Base-by-base conservation (phyloP, 805 yeast genomes). In the Teunomyces cretensis region DNA sequence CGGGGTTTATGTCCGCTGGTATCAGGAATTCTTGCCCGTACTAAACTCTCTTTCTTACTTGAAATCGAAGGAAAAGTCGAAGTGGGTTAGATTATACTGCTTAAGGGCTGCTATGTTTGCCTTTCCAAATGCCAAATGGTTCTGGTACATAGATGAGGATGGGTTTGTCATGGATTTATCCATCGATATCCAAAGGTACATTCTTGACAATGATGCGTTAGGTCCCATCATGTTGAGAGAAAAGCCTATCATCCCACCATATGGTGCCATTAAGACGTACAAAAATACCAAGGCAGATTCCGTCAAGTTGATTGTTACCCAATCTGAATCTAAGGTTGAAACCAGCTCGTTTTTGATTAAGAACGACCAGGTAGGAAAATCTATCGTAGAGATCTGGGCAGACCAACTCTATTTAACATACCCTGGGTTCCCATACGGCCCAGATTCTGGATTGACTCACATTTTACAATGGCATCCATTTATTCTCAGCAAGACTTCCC, bases 391-490 rank as follows among this genome's bases (percentile, higher is more conserved):
- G 61, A 76, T 80, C 52, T 85, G 96, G 90, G 63, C 77, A 28
- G 94, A 88, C 60, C 81, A 82, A 17, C 72, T 89, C 39, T 83
- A 81, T 60, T 76, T 87, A 59, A 74, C 77, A 41, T 89, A 86
- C 66, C 65, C 66, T n/a, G 76, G 76, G 46, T 87, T 87, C 65
- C 77, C 78, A 11, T 62, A 64, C 41, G 77, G 78, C 43, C 85
- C 82, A 4, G 81, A 79, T 47, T 74, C 78, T n/a, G 91, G 94
- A 0, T 60, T 92, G 35, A 78, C 88, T n/a, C 98, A 94, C 61
- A 72, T 90, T 37, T 72, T 90, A 54, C 97, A 89, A 65, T 94
- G 98, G 99, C 99, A 92, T 61, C 96, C 97, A 9, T 80, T 78
- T 24, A 68, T 86, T 22, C 72, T 94, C 53, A 76, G 86, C 44